Evolutionary conservation across 202 grass and related monocot genomes (phyloP), one percentile per base, ranked within the genome.

Genomic region (Carex sylvatica): DNA sequence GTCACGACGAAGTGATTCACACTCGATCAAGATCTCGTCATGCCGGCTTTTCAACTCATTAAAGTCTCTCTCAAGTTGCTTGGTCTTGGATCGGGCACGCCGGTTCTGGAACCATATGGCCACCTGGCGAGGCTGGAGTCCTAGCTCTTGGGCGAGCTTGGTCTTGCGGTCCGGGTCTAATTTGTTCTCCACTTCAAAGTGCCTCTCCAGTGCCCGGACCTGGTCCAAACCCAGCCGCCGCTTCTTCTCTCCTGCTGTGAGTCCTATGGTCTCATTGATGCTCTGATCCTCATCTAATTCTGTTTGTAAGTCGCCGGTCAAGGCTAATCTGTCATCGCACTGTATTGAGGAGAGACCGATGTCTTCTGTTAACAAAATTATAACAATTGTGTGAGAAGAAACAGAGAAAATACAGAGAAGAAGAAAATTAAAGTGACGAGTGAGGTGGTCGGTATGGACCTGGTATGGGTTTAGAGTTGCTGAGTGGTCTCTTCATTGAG

Each of bases 61-160:
- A 83, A 84, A 98, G 85, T 98, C 95, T 66, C 87, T 89, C 82
- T 95, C 92, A 2, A 98, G 84, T 61, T 91, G 80, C 89, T 98
- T 98, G 22, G 95, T 91, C 92, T 98, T 98, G 89, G 87, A 98
- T 12, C 95, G 84, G 14, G 95, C 95, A 74, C 95, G 95, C 75
- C 95, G 92, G 92, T 98, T 98, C 92, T 98, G 95, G 86, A 98
- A 98, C 95, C 95, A 98, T 58, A 98, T 84, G 35, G 95, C 95
- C 54, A 98, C 92, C 84, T 98, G 95, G 63, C 92, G 88, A 3
- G 95, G 95, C 76, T 93, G 91, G 71, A 98, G 89, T 28, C 72
- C 95, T 23, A 98, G 84, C 40, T 98, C 95, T 60, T 85, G 86
- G 2, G 95, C 92, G 61, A 98, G 87, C 74, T 84, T 84, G 84